A percentile compares a stretch with the other conserved stretches of the same genome.
Conservation (phyloP, 169 alveolate genomes). For the Plasmodium coatneyi region DNA sequence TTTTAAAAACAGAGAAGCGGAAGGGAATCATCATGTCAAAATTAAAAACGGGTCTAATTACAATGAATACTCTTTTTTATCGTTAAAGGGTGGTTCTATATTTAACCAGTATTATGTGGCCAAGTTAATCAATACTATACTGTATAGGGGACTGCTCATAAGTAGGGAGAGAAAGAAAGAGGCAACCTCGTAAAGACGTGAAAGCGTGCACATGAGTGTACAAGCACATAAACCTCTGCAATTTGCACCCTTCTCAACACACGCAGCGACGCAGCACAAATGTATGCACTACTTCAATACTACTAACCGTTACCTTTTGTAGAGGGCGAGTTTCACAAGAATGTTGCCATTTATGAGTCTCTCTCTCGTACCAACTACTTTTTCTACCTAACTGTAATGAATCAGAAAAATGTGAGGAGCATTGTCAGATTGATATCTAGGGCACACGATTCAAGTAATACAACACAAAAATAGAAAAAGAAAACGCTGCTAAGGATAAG, state of each 20-base stretch:
- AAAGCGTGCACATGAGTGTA: not conserved
- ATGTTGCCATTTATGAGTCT: constrained; percentile 68
- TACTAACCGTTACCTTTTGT: constrained; percentile 13
- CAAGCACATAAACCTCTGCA: not conserved
- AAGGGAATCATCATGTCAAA: constrained; percentile 12
- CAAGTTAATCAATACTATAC: constrained; percentile 30
- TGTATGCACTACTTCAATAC: not conserved
- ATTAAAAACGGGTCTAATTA: not conserved
- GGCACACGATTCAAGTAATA: constrained; percentile 37
- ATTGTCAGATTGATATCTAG: constrained; percentile 28
- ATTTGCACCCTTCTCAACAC: not conserved
- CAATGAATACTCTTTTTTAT: constrained; percentile 63
- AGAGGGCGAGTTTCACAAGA: constrained; percentile 51
- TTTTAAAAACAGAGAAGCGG: constrained; percentile 16
- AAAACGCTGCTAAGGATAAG: not conserved
- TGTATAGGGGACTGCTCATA: constrained; percentile 44
- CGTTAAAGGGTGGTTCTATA: constrained; percentile 65
- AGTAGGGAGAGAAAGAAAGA: constrained; percentile 5
- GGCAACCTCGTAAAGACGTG: not conserved
- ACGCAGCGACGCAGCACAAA: not conserved
- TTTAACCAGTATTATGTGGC: constrained; percentile 69
- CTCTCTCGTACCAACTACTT: constrained; percentile 60
- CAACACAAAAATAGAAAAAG: not conserved
- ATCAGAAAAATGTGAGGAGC: constrained; percentile 37
- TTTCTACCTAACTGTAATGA: constrained; percentile 35